A percentile compares a stretch with the other conserved stretches of the same genome.
Conservation (phyloP, 306 rosid species). For the Cucurbita pepo region DNA sequence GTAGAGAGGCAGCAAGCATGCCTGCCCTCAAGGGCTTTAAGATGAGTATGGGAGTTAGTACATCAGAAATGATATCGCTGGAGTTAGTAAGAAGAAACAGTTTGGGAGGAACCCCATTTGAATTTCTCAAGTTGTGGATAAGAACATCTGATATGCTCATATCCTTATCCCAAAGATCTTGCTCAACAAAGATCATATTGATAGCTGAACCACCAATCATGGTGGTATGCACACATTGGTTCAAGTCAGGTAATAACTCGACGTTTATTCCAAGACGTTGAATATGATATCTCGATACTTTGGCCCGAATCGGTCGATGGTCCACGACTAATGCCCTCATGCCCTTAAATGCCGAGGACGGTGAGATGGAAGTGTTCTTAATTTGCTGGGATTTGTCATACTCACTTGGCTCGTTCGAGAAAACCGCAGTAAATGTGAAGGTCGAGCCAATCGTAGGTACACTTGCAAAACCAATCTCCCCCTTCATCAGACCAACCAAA, state of each 20-base stretch:
- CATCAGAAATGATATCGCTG: constrained; percentile 14
- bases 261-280: constrained; percentile 70
- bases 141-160: constrained; percentile 23
- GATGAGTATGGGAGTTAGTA: constrained; percentile 33
- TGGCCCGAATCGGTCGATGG: constrained; percentile 56
- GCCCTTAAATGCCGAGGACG: constrained; percentile 55
- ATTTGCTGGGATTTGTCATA: constrained; percentile 30
- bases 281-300: constrained; percentile 81
- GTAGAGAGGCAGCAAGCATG: constrained; percentile 85
- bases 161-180: constrained; percentile 77
- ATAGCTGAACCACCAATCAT: constrained; percentile 19
- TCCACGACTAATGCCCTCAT: constrained; percentile 67
- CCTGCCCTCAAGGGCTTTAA: constrained; percentile 80
- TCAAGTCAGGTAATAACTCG: constrained; percentile 47
- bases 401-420: constrained; percentile 31
- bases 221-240: constrained; percentile 34
- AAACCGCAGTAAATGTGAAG: constrained; percentile 78
- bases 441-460: constrained; percentile 77
- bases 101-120: constrained; percentile 37
- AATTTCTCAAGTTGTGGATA: constrained; percentile 24
- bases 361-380: constrained; percentile 37
- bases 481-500: constrained; percentile 88
- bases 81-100: constrained; percentile 63
- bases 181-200: constrained; percentile 59
- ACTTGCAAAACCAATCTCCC: constrained; percentile 86